A percentile compares a stretch with the other conserved stretches of the same genome.
These are phyloP conservation scores for Aschersonia sp. DNA, from an alignment of 2,329 filamentous ascomycete species.

Conservation along the genomic window DNA sequence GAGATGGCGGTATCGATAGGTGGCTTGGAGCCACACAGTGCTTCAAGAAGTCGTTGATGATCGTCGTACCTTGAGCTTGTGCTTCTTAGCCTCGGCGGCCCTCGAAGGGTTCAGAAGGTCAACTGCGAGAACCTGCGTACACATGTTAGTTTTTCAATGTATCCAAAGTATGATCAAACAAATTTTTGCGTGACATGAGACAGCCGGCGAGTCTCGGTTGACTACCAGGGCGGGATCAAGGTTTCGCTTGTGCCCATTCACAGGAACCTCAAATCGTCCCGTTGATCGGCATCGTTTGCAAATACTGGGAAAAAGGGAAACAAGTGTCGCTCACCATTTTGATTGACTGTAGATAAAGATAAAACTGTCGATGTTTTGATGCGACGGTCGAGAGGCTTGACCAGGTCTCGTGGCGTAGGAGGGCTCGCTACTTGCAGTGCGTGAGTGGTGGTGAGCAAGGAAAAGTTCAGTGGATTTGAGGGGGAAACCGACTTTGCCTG, in stretches of 20 bases:
- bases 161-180: not conserved
- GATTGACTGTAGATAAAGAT: constrained; percentile 36
- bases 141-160: constrained; percentile 29
- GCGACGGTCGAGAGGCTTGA: constrained; percentile 34
- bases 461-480: constrained; percentile 32
- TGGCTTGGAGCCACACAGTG: too few relatives aligned
- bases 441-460: constrained; percentile 30
- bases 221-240: not conserved
- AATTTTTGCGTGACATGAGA: not conserved
- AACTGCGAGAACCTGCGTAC: constrained; percentile 89
- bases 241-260: not conserved
- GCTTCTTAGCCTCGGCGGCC: constrained; percentile 97
- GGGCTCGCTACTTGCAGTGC: constrained; percentile 12
- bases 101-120: constrained; percentile 99
- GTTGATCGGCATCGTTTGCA: constrained; percentile 7
- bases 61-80: constrained; percentile 93
- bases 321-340: constrained; percentile 49
- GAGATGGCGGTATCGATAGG: too few relatives aligned
- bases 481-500: constrained; percentile 18
- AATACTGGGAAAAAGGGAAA: constrained; percentile 6
- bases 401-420: constrained; percentile 3
- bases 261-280: not conserved
- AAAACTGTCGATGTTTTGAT: constrained; percentile 23
- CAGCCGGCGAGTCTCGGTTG: not conserved
- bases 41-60: too few relatives aligned